These are phyloP conservation scores for Clonostachys sp. DNA, from an alignment of 2,329 filamentous ascomycete genomes.

Conservation along the genomic window DNA sequence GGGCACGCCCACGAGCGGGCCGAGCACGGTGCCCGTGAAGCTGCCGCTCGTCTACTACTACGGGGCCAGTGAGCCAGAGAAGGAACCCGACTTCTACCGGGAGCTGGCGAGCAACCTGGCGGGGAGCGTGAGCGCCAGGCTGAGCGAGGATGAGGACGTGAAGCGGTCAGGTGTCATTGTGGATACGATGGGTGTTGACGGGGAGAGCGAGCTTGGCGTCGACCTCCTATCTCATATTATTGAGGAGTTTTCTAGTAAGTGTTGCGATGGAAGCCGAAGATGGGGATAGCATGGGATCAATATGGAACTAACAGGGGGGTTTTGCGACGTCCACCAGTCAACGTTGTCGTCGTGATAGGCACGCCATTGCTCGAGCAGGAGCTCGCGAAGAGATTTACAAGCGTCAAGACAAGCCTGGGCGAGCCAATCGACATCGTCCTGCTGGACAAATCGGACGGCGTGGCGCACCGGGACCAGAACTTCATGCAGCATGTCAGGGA, in stretches of 20 bases:
- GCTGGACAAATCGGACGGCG: constrained; percentile 81
- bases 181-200: constrained; percentile 71
- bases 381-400: constrained; percentile 64
- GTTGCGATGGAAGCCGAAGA: neutral
- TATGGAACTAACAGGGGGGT: constrained; percentile 23
- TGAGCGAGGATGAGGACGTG: constrained; percentile 70
- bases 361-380: constrained; percentile 73
- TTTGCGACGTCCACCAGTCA: constrained; percentile 45
- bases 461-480: constrained; percentile 66
- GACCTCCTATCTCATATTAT: constrained; percentile 77
- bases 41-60: constrained; percentile 88
- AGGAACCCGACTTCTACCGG: constrained; percentile 69
- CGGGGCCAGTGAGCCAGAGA: constrained; percentile 68
- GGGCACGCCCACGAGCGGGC: constrained; percentile 83
- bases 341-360: constrained; percentile 76
- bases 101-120: constrained; percentile 73
- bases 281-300: neutral
- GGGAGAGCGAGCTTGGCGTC: constrained; percentile 60
- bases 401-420: constrained; percentile 48
- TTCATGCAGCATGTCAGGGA: constrained; percentile 74
- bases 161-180: constrained; percentile 76
- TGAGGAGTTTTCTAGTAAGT: constrained; percentile 46
- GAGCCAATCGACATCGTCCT: constrained; percentile 72
- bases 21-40: constrained; percentile 84
- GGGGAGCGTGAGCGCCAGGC: constrained; percentile 69